Percentiles rank a stretch among this genome's conserved stretches.
These are phyloP conservation scores for Penicillium cataractarum DNA, from an alignment of 495 filamentous ascomycete species.

Conservation along the genomic window DNA sequence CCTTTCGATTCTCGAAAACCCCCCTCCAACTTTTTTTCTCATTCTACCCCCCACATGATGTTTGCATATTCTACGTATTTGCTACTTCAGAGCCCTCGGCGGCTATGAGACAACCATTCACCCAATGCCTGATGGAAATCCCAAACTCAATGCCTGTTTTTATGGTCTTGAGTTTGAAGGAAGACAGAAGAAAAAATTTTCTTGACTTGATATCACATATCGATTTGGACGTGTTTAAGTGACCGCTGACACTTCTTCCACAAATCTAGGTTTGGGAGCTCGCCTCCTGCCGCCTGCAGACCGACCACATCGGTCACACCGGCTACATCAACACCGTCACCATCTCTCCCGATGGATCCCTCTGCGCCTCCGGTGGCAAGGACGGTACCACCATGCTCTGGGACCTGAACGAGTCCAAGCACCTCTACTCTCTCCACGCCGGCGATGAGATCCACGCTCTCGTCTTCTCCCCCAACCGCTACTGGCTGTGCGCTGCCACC, in stretches of 20 bases:
- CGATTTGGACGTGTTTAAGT: constrained; percentile 8
- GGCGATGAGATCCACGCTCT: constrained; percentile 99
- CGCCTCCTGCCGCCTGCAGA: constrained; percentile 98
- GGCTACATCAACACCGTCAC: constrained; percentile 99
- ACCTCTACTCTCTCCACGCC: constrained; percentile 99
- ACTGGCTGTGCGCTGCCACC: constrained; percentile 99
- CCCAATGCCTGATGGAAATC: constrained; percentile 79
- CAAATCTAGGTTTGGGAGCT: constrained; percentile 92
- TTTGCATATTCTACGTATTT: constrained; percentile 96
- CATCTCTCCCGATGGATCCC: constrained; percentile 98
- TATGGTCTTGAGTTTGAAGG: constrained; percentile 28
- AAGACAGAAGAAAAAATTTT: constrained; percentile 20
- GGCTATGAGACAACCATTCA: constrained; percentile 97
- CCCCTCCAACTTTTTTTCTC: neutral
- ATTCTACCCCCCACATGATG: constrained; percentile 72
- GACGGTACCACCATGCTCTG: constrained; percentile 99
- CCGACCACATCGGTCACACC: constrained; percentile 99
- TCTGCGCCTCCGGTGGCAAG: constrained; percentile 99
- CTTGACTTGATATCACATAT: constrained; percentile 14
- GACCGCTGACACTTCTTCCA: constrained; percentile 33
- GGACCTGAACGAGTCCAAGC: constrained; percentile 99
- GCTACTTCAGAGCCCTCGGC: constrained; percentile 98
- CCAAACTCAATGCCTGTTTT: constrained; percentile 22
- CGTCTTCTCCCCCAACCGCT: constrained; percentile 99
- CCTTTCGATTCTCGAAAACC: neutral